phyloP scores from a whole-genome alignment of 1,139 yeast genomes.

The Magnusiomyces clavatus region DNA sequence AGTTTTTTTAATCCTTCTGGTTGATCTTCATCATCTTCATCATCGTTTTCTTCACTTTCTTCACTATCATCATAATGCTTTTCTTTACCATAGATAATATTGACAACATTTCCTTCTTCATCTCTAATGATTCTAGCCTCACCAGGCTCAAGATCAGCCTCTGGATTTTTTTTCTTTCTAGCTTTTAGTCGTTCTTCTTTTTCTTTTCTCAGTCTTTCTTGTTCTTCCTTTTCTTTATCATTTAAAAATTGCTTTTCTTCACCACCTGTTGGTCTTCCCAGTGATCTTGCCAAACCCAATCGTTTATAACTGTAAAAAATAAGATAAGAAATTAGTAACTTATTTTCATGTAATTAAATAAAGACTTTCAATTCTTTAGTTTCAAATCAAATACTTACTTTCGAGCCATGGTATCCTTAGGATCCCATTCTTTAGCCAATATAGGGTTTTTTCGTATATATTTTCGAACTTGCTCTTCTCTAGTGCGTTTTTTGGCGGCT shows the following conservation, averaged over 20 bases:
- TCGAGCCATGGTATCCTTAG: conserved; percentile 68
- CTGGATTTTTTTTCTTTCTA: conserved; percentile 42
- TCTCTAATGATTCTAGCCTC: conserved; percentile 78
- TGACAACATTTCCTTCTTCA: conserved; percentile 59
- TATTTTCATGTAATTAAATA: not conserved
- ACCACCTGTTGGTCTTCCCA: conserved; percentile 49
- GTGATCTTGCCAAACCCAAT: conserved; percentile 63
- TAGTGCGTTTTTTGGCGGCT: conserved; percentile 59
- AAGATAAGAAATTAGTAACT: not conserved
- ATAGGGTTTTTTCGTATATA: conserved; percentile 65
- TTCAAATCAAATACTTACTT: conserved; percentile 33
- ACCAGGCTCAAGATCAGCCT: conserved; percentile 42
- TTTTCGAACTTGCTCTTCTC: conserved; percentile 59
- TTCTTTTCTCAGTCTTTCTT: conserved; percentile 22
- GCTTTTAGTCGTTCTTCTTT: conserved; percentile 24
- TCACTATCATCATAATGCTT: conserved; percentile 27
- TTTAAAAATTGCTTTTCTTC: conserved; percentile 31
- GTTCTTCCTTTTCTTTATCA: conserved; percentile 26
- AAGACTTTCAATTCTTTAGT: conserved; percentile 19
- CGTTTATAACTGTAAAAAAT: conserved; percentile 35
- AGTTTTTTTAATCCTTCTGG: conserved; percentile 56
- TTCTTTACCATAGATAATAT: conserved; percentile 63
- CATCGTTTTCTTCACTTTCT: conserved; percentile 27
- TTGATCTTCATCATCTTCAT: conserved; percentile 20
- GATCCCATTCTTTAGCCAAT: conserved; percentile 88